Evolutionary conservation across 352 stramenopile species (phyloP), one percentile per base, ranked within the genome.

Genomic region (Phytophthora europaea): DNA sequence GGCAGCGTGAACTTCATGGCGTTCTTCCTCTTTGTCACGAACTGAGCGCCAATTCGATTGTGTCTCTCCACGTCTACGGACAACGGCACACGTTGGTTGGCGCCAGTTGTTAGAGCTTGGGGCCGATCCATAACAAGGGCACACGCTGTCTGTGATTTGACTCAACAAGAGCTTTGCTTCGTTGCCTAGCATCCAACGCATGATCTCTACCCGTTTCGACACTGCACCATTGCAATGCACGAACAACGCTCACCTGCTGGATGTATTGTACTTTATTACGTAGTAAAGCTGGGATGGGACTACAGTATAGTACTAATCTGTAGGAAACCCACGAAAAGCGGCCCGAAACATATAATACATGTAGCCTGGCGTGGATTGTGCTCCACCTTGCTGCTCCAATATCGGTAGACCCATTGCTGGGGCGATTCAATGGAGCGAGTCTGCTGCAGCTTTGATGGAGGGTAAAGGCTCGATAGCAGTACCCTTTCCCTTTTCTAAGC

Each of bases 1-100:
- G 81, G 76, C 48, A 88, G 69, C 40, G 70, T 80, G 67, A 87
- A 81, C 64, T 81, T 81, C 76, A 83, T 87, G 16, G 28, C 16
- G 3, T 57, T 36, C 26, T 13, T 53, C 20, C 20, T n/a, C 16
- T 12, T 22, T 22, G 43, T 53, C 47, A 53, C 47, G 13, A 28
- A 53, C 20, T 50, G 43, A 50, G n/a, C 47, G 47, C 47, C 20
- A 53, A 53, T 28, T 12, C 47, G 47, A 53, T 53, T 53, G 47
- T 53, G 47, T 31, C 47, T 10, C 47, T 18, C 47, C 47, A 31
- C 47, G 43, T 43, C 34, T 43, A 43, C 34, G 18, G 15, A 50
- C 43, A n/a, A 48, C 43, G 43, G 43, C 43, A n/a, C 43, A 9
- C 43, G 16, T 16, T 9, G 43, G 43, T 50, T 23, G 43, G 43